Evolutionary conservation across 139 green algal species (phyloP), one percentile per base, ranked within the genome.

Genomic region (Gonium pectorale): DNA sequence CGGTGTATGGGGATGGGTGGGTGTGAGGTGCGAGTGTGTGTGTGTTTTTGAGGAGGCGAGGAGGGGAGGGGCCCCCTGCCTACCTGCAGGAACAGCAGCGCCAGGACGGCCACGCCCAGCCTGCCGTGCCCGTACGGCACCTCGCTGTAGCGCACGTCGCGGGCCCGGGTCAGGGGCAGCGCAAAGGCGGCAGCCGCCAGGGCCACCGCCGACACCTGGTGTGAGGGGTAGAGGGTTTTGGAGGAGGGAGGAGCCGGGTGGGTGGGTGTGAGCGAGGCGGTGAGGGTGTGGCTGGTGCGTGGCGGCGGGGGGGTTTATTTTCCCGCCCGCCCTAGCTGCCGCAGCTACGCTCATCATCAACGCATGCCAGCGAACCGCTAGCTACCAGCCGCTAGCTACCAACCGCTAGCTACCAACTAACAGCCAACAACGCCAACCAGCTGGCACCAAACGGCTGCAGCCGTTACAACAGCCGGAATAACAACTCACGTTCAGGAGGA

Each of bases 31-130:
- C 17, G 13, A 56, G 49, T 56, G 13, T 56, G 17, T 26, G 49
- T 56, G 43, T 70, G 33, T 44, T 43, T 59, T 59, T 13, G 49
- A 26, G 49, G 49, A 13, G 49, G 49, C 49, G 15, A 59, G 49
- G 15, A 59, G 49, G 15, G 49, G 49, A 13, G 49, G 17, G 17
- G 13, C 49, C 49, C 13, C 49, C 49, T 17, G 49, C 73, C 17
- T 19, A 85, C 84, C 74, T 88, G 84, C 19, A 54, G 35, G 38
- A 85, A 85, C 15, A 88, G 40, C 31, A 85, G 15, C 0, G 43
- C 49, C 24, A 83, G 27, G 27, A 88, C 21, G 26, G 31, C 75
- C 17, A 88, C 54, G 5, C 84, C 84, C 2, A 88, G 31, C 15
- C n/a, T 52, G 72, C 72, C 54, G 52, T 81, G 72, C 8, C 15